Evolutionary conservation across 768 basidiomycete species (phyloP).

Genomic region (Hysterangium stoloniferum): DNA sequence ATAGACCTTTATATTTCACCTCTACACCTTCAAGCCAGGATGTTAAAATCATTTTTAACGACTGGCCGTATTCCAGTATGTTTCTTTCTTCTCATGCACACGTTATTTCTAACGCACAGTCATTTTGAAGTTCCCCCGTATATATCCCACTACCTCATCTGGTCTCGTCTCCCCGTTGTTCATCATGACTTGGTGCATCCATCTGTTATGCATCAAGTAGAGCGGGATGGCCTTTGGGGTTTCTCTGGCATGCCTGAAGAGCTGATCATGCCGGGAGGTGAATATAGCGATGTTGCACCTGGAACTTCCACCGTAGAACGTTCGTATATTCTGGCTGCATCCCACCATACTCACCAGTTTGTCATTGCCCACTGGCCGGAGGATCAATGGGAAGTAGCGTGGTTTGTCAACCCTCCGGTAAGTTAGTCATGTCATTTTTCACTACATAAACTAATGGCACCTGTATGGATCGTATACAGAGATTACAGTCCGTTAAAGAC

Average conservation of each 20-base stretch:
- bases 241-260: constrained; percentile 63
- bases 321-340: constrained; percentile 27
- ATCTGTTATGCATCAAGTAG: constrained; percentile 34
- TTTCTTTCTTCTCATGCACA: neutral
- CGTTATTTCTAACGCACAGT: neutral
- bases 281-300: constrained; percentile 7
- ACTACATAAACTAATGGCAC: constrained; percentile 8
- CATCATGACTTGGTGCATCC: constrained; percentile 34
- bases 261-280: constrained; percentile 27
- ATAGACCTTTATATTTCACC: constrained; percentile 52
- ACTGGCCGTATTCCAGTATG: constrained; percentile 84
- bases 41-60: constrained; percentile 69
- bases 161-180: constrained; percentile 69
- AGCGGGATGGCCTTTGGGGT: constrained; percentile 75
- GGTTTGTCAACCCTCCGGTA: constrained; percentile 88
- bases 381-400: constrained; percentile 78
- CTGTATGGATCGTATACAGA: too few relatives aligned
- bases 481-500: constrained; percentile 74
- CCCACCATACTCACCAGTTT: constrained; percentile 53
- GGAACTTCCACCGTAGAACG: constrained; percentile 16
- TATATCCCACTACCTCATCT: constrained; percentile 68
- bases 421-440: constrained; percentile 21
- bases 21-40: constrained; percentile 49
- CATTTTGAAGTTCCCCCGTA: constrained; percentile 48
- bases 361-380: constrained; percentile 63